These are phyloP conservation scores for Rhodamnia argentea DNA, from an alignment of 345 rosid species.

Conservation along the genomic window DNA sequence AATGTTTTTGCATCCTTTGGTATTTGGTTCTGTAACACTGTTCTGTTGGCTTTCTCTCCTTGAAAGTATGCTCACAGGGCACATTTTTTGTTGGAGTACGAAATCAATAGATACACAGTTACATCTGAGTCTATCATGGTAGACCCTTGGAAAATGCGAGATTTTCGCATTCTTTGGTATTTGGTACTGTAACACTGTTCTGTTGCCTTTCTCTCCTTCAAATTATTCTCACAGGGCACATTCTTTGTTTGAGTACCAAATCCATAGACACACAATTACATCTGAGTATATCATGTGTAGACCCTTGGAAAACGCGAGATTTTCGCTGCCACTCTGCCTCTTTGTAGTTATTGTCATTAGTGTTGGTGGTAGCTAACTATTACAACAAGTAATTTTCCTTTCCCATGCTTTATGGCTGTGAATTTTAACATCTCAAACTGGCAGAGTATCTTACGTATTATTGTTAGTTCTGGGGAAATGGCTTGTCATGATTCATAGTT, in stretches of 20 bases:
- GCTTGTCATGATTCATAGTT: not conserved
- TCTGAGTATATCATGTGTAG: not conserved
- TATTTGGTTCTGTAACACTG: not conserved
- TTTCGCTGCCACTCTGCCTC: not conserved
- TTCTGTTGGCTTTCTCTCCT: not conserved
- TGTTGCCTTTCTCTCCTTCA: not conserved
- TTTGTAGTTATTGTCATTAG: not conserved
- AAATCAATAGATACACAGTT: not conserved
- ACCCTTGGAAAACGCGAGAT: not conserved
- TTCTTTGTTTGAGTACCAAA: not conserved
- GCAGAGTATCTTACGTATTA: not conserved
- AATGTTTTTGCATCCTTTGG: not conserved
- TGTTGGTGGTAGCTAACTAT: not conserved
- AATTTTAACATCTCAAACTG: not conserved
- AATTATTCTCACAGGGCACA: not conserved
- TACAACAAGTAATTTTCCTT: not conserved
- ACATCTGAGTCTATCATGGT: not conserved
- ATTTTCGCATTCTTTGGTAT: not conserved
- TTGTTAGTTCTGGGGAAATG: not conserved
- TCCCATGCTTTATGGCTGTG: not conserved
- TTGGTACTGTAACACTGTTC: not conserved
- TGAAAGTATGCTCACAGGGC: not conserved
- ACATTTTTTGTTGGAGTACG: not conserved
- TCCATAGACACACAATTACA: not conserved
- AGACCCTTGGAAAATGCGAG: not conserved